Evolutionary conservation across 1,284 basidiomycete genomes (phyloP).

Genomic region (Trametes pubescens): DNA sequence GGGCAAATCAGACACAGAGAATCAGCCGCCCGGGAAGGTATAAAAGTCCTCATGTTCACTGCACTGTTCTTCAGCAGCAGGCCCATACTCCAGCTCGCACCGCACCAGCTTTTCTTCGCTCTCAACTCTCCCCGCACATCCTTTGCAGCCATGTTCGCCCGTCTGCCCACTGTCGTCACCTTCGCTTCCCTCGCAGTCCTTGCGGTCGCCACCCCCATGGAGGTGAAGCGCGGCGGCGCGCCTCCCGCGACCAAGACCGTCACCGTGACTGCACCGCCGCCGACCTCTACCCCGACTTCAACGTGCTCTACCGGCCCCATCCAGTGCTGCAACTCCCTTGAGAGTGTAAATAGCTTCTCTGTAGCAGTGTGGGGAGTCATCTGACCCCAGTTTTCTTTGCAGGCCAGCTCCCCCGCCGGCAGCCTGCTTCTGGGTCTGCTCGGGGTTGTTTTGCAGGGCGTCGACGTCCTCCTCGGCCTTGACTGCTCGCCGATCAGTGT

Average conservation of each 20-base stretch:
- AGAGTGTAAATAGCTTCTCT: slow-evolving; percentile 23
- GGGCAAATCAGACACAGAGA: neutral
- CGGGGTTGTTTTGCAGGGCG: slow-evolving; percentile 36
- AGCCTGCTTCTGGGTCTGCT: slow-evolving; percentile 31
- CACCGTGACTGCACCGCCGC: slow-evolving; percentile 16
- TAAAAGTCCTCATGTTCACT: neutral
- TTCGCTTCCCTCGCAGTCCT: slow-evolving; percentile 25
- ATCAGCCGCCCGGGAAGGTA: neutral
- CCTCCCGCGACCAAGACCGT: neutral
- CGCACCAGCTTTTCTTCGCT: neutral
- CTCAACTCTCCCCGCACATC: neutral
- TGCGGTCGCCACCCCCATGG: slow-evolving; percentile 36
- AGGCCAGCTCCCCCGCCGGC: slow-evolving; percentile 24
- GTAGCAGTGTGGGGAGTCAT: neutral
- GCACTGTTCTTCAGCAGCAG: neutral
- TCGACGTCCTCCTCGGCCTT: slow-evolving; percentile 38
- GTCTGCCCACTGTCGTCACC: slow-evolving; percentile 16
- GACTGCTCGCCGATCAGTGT: slow-evolving; percentile 40
- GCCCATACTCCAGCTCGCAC: neutral
- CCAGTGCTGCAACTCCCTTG: slow-evolving; percentile 43
- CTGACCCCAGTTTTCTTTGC: neutral
- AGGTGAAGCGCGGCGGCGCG: neutral
- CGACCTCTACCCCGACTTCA: slow-evolving; percentile 15
- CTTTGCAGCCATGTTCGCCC: slow-evolving; percentile 19
- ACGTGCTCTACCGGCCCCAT: slow-evolving; percentile 39